Evolutionary conservation across 1,139 yeast genomes (phyloP).

Genomic region (Yamadazyma blattariae): DNA sequence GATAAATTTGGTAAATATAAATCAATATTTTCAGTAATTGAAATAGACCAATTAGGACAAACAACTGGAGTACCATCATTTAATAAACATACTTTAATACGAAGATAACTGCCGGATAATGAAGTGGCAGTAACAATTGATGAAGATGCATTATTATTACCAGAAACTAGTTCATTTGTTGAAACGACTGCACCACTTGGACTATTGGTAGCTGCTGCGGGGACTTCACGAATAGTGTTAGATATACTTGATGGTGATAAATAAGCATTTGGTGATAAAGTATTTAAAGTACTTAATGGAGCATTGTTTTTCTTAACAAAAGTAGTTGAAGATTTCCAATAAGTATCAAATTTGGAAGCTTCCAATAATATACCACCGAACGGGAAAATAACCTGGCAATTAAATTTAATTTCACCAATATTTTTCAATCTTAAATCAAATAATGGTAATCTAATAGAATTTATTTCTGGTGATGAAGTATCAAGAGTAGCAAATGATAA

Average conservation of each 20-base stretch:
- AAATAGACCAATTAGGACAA: conserved; percentile 67
- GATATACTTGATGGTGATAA: conserved; percentile 16
- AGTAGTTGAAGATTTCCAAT: conserved; percentile 85
- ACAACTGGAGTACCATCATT: conserved; percentile 87
- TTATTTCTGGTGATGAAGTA: conserved; percentile 45
- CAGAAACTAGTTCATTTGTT: conserved; percentile 18
- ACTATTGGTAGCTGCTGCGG: background rate
- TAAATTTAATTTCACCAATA: conserved; percentile 77
- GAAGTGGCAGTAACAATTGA: conserved; percentile 93
- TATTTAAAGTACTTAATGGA: conserved; percentile 28
- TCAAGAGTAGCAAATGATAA: conserved; percentile 51
- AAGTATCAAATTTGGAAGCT: conserved; percentile 90
- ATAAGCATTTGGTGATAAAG: conserved; percentile 36
- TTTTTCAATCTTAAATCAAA: conserved; percentile 79
- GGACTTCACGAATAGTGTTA: conserved; percentile 11
- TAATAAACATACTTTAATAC: conserved; percentile 67
- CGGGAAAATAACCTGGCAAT: conserved; percentile 86
- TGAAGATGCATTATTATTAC: conserved; percentile 27
- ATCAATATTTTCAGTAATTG: conserved; percentile 55
- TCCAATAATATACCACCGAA: conserved; percentile 82
- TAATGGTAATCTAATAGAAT: conserved; percentile 63
- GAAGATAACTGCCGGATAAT: conserved; percentile 73
- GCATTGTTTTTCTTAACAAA: conserved; percentile 32
- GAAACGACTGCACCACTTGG: conserved; percentile 15
- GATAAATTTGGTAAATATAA: conserved; percentile 47